Evolutionary conservation across 2,329 filamentous ascomycete genomes (phyloP).

Genomic region (Purpureocillium takamizusanense): DNA sequence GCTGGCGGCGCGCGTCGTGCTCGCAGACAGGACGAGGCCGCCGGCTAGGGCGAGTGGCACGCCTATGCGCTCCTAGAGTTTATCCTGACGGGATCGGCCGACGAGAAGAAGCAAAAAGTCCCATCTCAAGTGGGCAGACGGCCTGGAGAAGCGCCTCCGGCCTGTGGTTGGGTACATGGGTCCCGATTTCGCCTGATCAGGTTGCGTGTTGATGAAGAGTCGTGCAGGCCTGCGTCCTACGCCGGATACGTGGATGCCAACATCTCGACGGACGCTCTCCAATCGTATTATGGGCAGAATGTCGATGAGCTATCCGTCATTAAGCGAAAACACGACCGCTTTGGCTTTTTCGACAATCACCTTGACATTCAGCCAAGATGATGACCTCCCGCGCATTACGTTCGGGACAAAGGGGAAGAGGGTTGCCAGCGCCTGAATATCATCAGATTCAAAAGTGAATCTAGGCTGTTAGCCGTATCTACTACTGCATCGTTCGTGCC

Average conservation of each 20-base stretch:
- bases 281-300: slow-evolving; percentile 8
- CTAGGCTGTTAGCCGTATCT: too few species aligned
- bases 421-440: too few species aligned
- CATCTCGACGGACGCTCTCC: slow-evolving; percentile 6
- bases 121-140: slow-evolving; percentile 2
- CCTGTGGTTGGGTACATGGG: slow-evolving; percentile 3
- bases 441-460: too few species aligned
- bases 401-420: too few species aligned
- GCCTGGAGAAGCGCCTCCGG: slow-evolving; percentile 4
- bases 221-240: slow-evolving; percentile 6
- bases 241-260: slow-evolving; percentile 8
- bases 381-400: too few species aligned
- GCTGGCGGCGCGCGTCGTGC: slow-evolving; percentile 17
- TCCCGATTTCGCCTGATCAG: background rate
- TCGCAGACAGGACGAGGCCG: slow-evolving; percentile 13
- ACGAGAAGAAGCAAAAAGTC: slow-evolving; percentile 4
- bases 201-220: background rate
- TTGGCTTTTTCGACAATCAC: slow-evolving; percentile 7
- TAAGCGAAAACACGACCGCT: slow-evolving; percentile 8
- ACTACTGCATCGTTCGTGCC: too few species aligned
- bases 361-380: slow-evolving; percentile 1
- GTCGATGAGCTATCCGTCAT: slow-evolving; percentile 4
- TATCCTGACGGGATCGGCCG: slow-evolving; percentile 4
- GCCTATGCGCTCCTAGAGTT: slow-evolving; percentile 8
- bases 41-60: slow-evolving; percentile 9